phyloP scores from a whole-genome alignment of 208 protist genomes.

The Zelonia costaricensis region DNA sequence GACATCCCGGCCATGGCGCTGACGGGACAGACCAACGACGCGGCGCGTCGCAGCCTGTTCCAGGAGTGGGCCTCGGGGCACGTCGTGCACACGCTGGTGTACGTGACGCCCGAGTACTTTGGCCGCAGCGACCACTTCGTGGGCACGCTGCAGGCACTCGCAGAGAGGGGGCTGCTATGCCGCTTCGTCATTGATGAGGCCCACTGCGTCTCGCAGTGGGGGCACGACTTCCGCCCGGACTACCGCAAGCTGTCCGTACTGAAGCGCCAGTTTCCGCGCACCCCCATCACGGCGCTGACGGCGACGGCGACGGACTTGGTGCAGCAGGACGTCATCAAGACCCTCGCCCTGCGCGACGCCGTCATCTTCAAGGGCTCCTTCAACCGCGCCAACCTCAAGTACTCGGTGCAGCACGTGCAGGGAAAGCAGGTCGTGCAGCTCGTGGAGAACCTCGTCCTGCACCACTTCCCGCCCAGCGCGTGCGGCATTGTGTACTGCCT shows the following conservation, averaged over 20 bases:
- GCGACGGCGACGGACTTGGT: slow-evolving; percentile 87
- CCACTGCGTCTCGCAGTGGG: slow-evolving; percentile 97
- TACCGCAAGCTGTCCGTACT: slow-evolving; percentile 79
- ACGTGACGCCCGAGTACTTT: slow-evolving; percentile 91
- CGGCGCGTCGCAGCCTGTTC: slow-evolving; percentile 59
- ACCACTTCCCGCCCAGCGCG: slow-evolving; percentile 54
- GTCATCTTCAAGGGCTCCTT: slow-evolving; percentile 89
- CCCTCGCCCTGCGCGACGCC: slow-evolving; percentile 52
- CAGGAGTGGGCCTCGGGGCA: slow-evolving; percentile 57
- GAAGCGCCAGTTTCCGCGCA: slow-evolving; percentile 65
- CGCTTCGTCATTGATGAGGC: slow-evolving; percentile 96
- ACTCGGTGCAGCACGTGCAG: slow-evolving; percentile 66
- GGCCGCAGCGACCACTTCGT: slow-evolving; percentile 80
- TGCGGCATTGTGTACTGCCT: slow-evolving; percentile 91
- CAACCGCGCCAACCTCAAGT: slow-evolving; percentile 73
- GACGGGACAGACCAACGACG: slow-evolving; percentile 74
- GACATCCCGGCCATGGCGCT: slow-evolving; percentile 82
- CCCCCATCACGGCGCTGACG: slow-evolving; percentile 82
- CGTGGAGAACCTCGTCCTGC: slow-evolving; percentile 68
- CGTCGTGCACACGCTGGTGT: slow-evolving; percentile 75
- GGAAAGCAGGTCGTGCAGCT: slow-evolving; percentile 42
- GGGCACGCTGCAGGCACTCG: slow-evolving; percentile 46
- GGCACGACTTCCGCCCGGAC: slow-evolving; percentile 95
- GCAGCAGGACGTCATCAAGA: slow-evolving; percentile 87
- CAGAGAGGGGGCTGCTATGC: slow-evolving; percentile 51